Evolutionary conservation across 2,329 filamentous ascomycete species (phyloP).

Genomic region (Alternaria sp.): DNA sequence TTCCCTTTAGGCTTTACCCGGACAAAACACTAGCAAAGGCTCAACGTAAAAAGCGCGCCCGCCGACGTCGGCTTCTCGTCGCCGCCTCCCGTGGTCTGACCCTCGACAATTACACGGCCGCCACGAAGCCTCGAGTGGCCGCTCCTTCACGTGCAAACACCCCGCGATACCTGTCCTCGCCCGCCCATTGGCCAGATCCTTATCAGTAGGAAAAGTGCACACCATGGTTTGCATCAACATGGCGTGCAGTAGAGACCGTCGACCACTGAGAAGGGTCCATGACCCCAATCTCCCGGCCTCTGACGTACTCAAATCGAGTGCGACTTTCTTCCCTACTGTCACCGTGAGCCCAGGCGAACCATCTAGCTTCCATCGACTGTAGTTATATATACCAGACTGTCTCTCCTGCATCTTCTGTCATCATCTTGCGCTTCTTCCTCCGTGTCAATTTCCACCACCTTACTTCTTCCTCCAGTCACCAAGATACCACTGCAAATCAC

Average conservation of each 20-base stretch:
- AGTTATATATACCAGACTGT: constrained; percentile 44
- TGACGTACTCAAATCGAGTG: constrained; percentile 68
- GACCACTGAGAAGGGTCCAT: constrained; percentile 65
- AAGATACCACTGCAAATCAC: constrained; percentile 26
- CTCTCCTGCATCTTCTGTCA: constrained; percentile 22
- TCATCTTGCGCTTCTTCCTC: constrained; percentile 13
- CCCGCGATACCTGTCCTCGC: constrained; percentile 26
- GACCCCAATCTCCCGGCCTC: constrained; percentile 66
- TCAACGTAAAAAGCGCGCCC: constrained; percentile 34
- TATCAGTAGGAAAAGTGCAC: constrained; percentile 46
- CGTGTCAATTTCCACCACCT: constrained; percentile 13
- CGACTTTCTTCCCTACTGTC: constrained; percentile 28
- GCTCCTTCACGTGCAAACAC: constrained; percentile 34
- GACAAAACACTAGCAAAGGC: constrained; percentile 18
- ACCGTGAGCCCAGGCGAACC: constrained; percentile 24
- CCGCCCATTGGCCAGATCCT: constrained; percentile 42
- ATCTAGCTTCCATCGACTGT: constrained; percentile 24
- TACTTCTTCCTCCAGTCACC: constrained; percentile 13
- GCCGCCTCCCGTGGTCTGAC: constrained; percentile 33
- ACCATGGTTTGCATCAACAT: constrained; percentile 46
- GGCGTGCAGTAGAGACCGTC: constrained; percentile 27
- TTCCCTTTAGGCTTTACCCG: constrained; percentile 3
- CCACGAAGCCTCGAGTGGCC: constrained; percentile 26
- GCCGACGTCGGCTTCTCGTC: constrained; percentile 25
- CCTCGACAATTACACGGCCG: constrained; percentile 38